These are phyloP conservation scores for Chaetomium tenue DNA, from an alignment of 495 filamentous ascomycete genomes.

Conservation along the genomic window DNA sequence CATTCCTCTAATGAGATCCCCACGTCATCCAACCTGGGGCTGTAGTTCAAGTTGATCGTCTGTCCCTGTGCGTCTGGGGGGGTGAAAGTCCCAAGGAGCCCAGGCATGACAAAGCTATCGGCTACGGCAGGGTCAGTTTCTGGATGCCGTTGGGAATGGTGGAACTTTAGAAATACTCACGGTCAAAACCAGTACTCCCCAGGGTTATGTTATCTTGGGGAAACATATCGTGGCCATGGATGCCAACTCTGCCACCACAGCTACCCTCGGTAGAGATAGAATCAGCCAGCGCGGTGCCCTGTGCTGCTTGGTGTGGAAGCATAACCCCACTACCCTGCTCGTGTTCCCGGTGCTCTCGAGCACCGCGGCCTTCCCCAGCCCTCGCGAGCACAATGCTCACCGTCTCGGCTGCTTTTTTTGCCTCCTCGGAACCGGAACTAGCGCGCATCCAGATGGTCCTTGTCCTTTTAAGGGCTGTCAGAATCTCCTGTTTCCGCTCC, in stretches of 20 bases:
- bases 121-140: neutral
- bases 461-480: neutral
- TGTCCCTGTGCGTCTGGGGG: neutral
- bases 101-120: neutral
- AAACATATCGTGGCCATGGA: neutral
- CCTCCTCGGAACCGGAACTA: neutral
- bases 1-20: neutral
- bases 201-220: neutral
- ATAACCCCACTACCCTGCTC: neutral
- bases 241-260: neutral
- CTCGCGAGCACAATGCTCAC: neutral
- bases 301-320: neutral
- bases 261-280: neutral
- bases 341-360: neutral
- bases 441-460: conserved; percentile 8
- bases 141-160: neutral
- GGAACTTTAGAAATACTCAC: neutral
- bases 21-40: neutral
- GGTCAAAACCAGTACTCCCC: neutral
- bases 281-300: neutral
- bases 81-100: neutral
- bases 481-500: neutral
- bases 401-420: conserved; percentile 1
- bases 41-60: neutral
- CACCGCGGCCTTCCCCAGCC: conserved; percentile 1